These are phyloP conservation scores for Theobroma grandiflorum DNA, from an alignment of 441 rosid species.

Conservation along the genomic window DNA sequence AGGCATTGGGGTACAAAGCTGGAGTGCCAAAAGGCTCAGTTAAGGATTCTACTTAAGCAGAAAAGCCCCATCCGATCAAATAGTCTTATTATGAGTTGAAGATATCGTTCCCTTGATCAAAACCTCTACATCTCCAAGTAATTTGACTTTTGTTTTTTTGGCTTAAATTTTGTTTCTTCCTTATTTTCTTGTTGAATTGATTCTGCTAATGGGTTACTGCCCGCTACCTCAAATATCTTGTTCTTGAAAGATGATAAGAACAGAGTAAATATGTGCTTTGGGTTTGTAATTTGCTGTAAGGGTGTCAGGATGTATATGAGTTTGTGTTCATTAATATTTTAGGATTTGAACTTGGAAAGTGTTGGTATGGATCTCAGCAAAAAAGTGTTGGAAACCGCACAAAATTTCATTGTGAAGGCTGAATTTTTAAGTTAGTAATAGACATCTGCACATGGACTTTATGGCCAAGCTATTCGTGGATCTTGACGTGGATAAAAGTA, in stretches of 20 bases:
- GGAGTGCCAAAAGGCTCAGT: constrained; percentile 83
- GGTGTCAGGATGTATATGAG: constrained; percentile 17
- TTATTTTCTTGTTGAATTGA: constrained; percentile 23
- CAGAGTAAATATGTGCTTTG: constrained; percentile 20
- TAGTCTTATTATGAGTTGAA: constrained; percentile 43
- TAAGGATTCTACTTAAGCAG: constrained; percentile 65
- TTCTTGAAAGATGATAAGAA: constrained; percentile 25
- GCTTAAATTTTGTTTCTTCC: not conserved
- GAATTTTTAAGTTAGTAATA: not conserved
- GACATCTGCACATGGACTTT: constrained; percentile 36
- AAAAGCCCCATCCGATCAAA: constrained; percentile 55
- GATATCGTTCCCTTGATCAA: not conserved
- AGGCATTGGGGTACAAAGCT: constrained; percentile 82
- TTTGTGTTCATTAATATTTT: constrained; percentile 4
- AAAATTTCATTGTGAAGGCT: constrained; percentile 8
- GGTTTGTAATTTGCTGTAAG: constrained; percentile 22
- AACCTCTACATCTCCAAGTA: not conserved
- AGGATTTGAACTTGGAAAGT: constrained; percentile 16
- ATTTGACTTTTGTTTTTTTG: constrained; percentile 9
- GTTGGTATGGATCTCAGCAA: constrained; percentile 34
- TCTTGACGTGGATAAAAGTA: constrained; percentile 21
- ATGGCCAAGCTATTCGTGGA: not conserved
- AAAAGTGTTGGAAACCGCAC: not conserved
- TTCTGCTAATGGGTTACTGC: constrained; percentile 14
- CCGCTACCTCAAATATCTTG: not conserved